phyloP scores from a whole-genome alignment of 495 filamentous ascomycete species.

The Hypoxylon rickii region DNA sequence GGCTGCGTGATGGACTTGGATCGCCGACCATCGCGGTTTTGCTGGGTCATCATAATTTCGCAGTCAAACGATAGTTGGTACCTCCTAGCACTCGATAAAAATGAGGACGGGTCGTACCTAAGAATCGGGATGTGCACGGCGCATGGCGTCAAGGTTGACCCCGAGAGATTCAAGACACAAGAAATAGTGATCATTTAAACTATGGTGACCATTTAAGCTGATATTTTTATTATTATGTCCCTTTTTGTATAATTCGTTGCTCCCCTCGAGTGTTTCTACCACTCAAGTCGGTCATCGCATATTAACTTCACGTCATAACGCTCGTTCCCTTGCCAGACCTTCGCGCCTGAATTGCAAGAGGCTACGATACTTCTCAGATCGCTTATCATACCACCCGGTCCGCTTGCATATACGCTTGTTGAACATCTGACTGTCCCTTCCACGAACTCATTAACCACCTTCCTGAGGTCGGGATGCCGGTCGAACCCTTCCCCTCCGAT shows the following conservation, averaged over 20 bases:
- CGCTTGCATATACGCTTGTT: conserved; percentile 63
- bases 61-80: conserved; percentile 7
- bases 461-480: conserved; percentile 41
- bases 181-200: conserved; percentile 11
- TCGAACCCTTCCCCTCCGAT: conserved; percentile 30
- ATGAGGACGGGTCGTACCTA: conserved; percentile 8
- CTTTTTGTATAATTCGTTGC: conserved; percentile 6
- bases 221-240: neutral
- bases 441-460: conserved; percentile 44
- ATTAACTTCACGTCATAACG: conserved; percentile 59
- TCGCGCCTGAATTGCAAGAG: conserved; percentile 49
- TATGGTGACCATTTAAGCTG: neutral
- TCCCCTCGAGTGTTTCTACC: conserved; percentile 27
- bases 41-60: conserved; percentile 14
- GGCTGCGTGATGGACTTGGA: conserved; percentile 26
- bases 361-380: conserved; percentile 62
- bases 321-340: conserved; percentile 60
- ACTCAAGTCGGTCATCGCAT: conserved; percentile 59
- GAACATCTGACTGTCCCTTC: conserved; percentile 46
- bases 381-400: conserved; percentile 62
- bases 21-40: conserved; percentile 10
- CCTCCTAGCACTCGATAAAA: conserved; percentile 16
- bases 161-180: conserved; percentile 14
- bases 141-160: conserved; percentile 2
- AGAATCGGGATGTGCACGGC: conserved; percentile 17